Evolutionary conservation across 176 grass and related monocot genomes (phyloP).

Genomic region (Oryza officinalis): DNA sequence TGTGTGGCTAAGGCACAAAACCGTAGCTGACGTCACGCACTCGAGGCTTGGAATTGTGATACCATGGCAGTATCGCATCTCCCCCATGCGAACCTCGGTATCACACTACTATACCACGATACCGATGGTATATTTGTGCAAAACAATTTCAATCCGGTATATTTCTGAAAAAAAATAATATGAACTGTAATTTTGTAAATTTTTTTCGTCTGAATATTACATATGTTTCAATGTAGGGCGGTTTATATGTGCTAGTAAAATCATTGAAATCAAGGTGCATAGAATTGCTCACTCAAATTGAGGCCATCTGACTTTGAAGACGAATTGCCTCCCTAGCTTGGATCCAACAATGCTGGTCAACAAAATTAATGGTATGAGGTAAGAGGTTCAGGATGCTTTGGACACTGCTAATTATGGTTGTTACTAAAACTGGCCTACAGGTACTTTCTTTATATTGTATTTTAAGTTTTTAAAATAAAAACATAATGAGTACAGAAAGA

Average conservation of each 20-base stretch:
- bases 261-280: constrained; percentile 78
- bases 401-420: constrained; percentile 88
- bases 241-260: constrained; percentile 81
- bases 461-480: not conserved
- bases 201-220: too few relatives aligned
- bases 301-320: too few relatives aligned
- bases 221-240: constrained; percentile 61
- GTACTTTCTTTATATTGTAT: constrained; percentile 34
- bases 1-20: too few relatives aligned
- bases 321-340: constrained; percentile 59
- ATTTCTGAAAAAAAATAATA: too few relatives aligned
- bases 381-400: constrained; percentile 66
- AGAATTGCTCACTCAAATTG: constrained; percentile 53
- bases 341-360: constrained; percentile 48
- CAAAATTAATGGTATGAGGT: constrained; percentile 72
- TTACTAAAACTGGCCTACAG: constrained; percentile 78
- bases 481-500: not conserved
- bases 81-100: too few relatives aligned
- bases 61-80: too few relatives aligned
- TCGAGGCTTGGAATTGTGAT: too few relatives aligned
- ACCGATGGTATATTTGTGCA: too few relatives aligned
- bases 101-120: too few relatives aligned
- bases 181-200: too few relatives aligned
- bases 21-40: too few relatives aligned
- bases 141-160: too few relatives aligned